Evolutionary conservation across 495 filamentous ascomycete species (phyloP), one percentile per base, ranked within the genome.

Genomic region (Penicillium nucicola): DNA sequence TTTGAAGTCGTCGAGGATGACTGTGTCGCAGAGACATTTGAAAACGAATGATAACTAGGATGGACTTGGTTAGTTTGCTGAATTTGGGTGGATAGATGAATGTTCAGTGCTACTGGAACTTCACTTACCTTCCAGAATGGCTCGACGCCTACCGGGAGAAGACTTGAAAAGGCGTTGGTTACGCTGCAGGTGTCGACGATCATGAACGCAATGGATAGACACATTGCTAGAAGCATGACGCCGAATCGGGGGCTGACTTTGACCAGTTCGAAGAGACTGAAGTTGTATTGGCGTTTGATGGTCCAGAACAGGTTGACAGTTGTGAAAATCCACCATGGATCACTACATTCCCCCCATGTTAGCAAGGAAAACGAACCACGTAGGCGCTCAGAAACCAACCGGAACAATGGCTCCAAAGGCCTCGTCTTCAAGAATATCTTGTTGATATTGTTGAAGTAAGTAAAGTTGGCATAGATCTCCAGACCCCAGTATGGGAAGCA

Each of bases 1-100:
- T 60, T 82, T 82, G 77, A 84, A 84, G 44, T 84, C 81, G 48
- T 84, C 81, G 0, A 84, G 73, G 39, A 84, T 73, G 39, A 83
- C 70, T 6, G 74, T 76, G 56, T 84, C 81, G 40, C 77, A 80
- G 30, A 82, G 72, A 45, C 78, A 81, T 57, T 83, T 84, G 70
- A 83, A 83, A 9, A 84, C 74, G 50, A 81, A 78, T 7, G 70
- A 70, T 5, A 83, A 47, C 69, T 71, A 20, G 43, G 42, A 36
- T n/a, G 35, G 20, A 9, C 0, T 28, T 6, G 7, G 1, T 42
- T 53, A 39, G 13, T 17, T 11, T 32, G 14, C 14, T 10, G 8
- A 13, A 40, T 25, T n/a, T 42, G 20, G 1, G 13, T 42, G 20
- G 1, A 8, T 36, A 19, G 28, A 23, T 13, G n/a, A 3, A 28